A percentile compares a stretch with the other conserved stretches of the same genome.
phyloP scores from a whole-genome alignment of 2,329 filamentous ascomycete species.

The Ophiostoma piceae region DNA sequence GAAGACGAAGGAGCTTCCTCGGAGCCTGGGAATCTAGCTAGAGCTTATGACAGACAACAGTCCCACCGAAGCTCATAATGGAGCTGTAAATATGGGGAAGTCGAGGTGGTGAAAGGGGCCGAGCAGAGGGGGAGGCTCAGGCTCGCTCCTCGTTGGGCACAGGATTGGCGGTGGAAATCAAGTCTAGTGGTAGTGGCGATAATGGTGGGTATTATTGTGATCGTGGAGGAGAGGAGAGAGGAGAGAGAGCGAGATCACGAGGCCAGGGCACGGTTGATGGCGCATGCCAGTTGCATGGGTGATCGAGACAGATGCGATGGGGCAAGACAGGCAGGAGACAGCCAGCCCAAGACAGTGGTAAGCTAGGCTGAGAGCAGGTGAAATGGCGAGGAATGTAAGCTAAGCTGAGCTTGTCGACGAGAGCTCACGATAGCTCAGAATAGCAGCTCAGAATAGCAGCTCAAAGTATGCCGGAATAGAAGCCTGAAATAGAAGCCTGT shows the following conservation, averaged over 20 bases:
- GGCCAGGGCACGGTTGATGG: slow-evolving; percentile 7
- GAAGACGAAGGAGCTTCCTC: not conserved
- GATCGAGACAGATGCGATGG: not conserved
- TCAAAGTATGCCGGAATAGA: no score
- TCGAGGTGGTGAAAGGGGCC: slow-evolving; percentile 1
- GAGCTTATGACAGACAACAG: slow-evolving; percentile 11
- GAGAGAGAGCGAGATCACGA: not conserved
- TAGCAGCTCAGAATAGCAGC: no score
- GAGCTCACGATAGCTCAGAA: not conserved
- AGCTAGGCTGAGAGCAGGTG: not conserved
- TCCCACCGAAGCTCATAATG: slow-evolving; percentile 13
- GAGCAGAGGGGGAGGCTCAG: slow-evolving; percentile 1
- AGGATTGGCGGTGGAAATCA: not conserved
- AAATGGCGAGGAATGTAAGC: not conserved
- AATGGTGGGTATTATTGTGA: not conserved
- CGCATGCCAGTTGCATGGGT: not conserved
- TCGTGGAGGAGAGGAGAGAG: not conserved
- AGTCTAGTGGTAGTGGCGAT: slow-evolving; percentile 13
- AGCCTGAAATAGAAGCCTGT: not conserved
- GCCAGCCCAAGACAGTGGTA: not conserved
- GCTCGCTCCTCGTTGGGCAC: slow-evolving; percentile 1
- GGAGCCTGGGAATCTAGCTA: not conserved
- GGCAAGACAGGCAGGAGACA: not conserved
- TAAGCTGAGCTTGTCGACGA: not conserved
- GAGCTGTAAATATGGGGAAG: slow-evolving; percentile 12